Percentiles rank a stretch among this genome's conserved stretches.
These are phyloP conservation scores for Beauveria varroae DNA, from an alignment of 2,329 filamentous ascomycete species.

Conservation along the genomic window DNA sequence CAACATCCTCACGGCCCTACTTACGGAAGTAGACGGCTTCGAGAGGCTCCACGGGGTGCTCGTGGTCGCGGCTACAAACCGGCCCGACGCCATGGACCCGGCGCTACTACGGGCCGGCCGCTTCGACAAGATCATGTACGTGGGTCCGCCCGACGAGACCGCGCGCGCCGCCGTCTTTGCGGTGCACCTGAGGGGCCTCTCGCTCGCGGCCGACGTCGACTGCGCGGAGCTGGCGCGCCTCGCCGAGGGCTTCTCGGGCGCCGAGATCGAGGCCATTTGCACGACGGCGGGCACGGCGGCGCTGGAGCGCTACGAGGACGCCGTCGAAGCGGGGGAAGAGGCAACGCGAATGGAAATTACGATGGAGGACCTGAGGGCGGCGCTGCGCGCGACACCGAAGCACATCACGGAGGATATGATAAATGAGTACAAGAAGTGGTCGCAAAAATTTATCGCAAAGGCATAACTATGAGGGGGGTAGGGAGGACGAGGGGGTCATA, in stretches of 20 bases:
- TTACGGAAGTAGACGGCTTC: conserved; percentile 96
- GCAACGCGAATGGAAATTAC: conserved; percentile 26
- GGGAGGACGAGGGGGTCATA: too few relatives aligned
- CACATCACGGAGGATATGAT: conserved; percentile 55
- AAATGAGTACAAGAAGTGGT: conserved; percentile 51
- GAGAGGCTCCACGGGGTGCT: conserved; percentile 76
- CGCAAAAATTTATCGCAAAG: conserved; percentile 25
- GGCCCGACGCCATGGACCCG: conserved; percentile 76
- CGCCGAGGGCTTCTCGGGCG: conserved; percentile 76
- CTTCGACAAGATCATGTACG: conserved; percentile 79
- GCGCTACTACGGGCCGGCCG: conserved; percentile 80
- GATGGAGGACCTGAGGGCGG: conserved; percentile 37
- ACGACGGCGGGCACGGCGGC: conserved; percentile 37
- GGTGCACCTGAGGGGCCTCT: conserved; percentile 56
- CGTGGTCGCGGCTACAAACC: conserved; percentile 86
- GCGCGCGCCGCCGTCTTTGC: conserved; percentile 71
- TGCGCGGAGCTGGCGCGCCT: conserved; percentile 51
- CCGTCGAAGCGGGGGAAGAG: conserved; percentile 20
- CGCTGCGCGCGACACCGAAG: conserved; percentile 40
- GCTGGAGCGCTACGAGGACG: conserved; percentile 27
- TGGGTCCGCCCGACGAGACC: conserved; percentile 67
- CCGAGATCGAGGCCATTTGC: conserved; percentile 61
- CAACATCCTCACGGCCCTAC: conserved; percentile 79
- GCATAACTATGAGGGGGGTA: too few relatives aligned
- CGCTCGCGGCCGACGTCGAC: conserved; percentile 56